Percentiles rank a stretch among this genome's conserved stretches.
Evolutionary conservation across 306 rosid species (phyloP).

Genomic region (Trifolium subterraneum): DNA sequence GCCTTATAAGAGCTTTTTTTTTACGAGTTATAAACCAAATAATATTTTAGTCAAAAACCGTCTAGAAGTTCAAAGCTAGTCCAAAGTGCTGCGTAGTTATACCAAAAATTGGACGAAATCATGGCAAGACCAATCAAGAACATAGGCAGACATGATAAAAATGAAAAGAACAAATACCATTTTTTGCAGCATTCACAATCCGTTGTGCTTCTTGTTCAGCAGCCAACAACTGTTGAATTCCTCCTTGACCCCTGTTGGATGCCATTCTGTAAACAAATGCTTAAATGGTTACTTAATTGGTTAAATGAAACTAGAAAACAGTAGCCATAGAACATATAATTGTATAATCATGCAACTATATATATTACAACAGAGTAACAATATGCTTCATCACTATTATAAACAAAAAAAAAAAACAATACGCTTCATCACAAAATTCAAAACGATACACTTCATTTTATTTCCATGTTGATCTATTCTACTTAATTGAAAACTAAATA

Average conservation of each 20-base stretch:
- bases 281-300: slow-evolving; percentile 15
- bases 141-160: not conserved
- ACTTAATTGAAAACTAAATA: not conserved
- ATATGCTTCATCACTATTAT: not conserved
- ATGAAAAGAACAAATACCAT: slow-evolving; percentile 54
- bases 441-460: not conserved
- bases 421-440: slow-evolving; percentile 5
- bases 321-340: not conserved
- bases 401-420: too few species aligned
- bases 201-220: slow-evolving; percentile 98
- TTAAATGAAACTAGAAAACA: slow-evolving; percentile 6
- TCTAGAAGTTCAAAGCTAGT: slow-evolving; percentile 3
- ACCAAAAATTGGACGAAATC: slow-evolving; percentile 1
- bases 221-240: slow-evolving; percentile 95
- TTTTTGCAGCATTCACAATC: slow-evolving; percentile 89
- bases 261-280: slow-evolving; percentile 68
- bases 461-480: not conserved
- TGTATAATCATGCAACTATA: slow-evolving; percentile 1
- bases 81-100: not conserved
- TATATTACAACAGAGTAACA: not conserved
- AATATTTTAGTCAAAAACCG: not conserved
- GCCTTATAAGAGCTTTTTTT: not conserved
- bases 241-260: slow-evolving; percentile 83
- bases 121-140: not conserved
- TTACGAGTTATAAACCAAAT: not conserved